Base-by-base conservation (phyloP, 768 basidiomycete species). In the Suillus spraguei region DNA sequence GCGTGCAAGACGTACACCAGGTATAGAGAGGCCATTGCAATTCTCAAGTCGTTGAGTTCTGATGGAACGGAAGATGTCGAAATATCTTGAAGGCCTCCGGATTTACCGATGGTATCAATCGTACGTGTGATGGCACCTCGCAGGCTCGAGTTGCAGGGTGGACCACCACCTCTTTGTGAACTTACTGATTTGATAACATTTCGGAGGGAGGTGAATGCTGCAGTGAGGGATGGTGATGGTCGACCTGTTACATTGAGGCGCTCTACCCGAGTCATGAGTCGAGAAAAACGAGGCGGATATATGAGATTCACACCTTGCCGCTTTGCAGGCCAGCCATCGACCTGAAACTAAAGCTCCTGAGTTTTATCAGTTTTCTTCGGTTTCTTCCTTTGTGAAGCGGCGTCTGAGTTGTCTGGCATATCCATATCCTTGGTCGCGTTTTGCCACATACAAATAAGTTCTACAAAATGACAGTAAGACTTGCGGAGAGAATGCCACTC, bases 341-440 rank as follows among this genome's bases (percentile, higher is more conserved):
- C 32, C 9, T 11, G 24, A 24, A 55, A 52, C n/a, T 67, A 20
- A 24, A 52, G 54, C 32, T 65, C 68, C 44, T 59, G 66, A 36
- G 64, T 67, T 35, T 66, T 72, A 9, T 53, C 42, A 6, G 63
- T 68, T 59, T 70, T 74, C 63, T 71, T 74, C 46, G 47, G 68
- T 59, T 67, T 74, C 59, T 76, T 74, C 60, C 66, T 69, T 59
- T 67, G 68, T 24, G 70, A 70, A 2, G 69, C 73, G 5, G 39
- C 64, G 24, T 68, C 72, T 33, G 65, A 66, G 47, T 54, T 54
- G 17, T 9, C 33, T 39, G 39, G 35, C 8, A 58, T 22, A 64
- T 59, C n/a, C 52, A n/a, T n/a, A n/a, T n/a, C n/a, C n/a, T 64
- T 67, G 14, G 70, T 65, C 41, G 60, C 64, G 49, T 65, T 65